Percentiles rank a stretch among this genome's conserved stretches.
These are phyloP conservation scores for Rubia yunnanensis DNA, from an alignment of 257 asterid species.

Conservation along the genomic window DNA sequence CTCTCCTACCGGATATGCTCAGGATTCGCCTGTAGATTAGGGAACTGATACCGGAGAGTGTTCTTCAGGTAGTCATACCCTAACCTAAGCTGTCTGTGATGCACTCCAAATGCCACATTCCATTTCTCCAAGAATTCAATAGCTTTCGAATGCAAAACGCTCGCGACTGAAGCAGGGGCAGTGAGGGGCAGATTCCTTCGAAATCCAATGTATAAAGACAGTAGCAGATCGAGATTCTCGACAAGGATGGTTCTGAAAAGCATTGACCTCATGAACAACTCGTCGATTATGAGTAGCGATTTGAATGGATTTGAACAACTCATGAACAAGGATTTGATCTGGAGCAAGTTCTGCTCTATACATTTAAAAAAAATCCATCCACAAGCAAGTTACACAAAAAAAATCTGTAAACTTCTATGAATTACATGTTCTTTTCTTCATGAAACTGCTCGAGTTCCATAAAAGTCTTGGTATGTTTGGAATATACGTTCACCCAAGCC, in stretches of 20 bases:
- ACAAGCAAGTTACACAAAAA: too few species aligned
- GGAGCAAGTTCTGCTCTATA: too few species aligned
- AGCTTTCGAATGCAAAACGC: constrained; percentile 60
- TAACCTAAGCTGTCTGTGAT: constrained; percentile 76
- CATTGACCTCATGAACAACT: constrained; percentile 90
- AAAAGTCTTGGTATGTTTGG: too few species aligned
- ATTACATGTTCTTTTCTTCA: too few species aligned
- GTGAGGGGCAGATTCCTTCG: constrained; percentile 73
- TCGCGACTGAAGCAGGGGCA: constrained; percentile 69
- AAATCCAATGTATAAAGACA: constrained; percentile 73
- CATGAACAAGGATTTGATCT: too few species aligned
- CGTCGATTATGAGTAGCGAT: constrained; percentile 85
- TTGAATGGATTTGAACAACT: too few species aligned
- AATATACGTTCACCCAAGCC: too few species aligned
- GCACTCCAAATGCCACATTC: constrained; percentile 72
- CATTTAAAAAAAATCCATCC: too few species aligned
- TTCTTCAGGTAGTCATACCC: constrained; percentile 91
- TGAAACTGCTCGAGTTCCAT: too few species aligned
- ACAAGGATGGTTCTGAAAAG: constrained; percentile 57
- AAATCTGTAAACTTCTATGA: too few species aligned
- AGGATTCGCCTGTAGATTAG: constrained; percentile 75
- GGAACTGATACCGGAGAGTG: constrained; percentile 67
- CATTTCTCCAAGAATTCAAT: constrained; percentile 87
- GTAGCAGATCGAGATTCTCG: constrained; percentile 72
- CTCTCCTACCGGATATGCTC: constrained; percentile 67